Evolutionary conservation across 2,329 filamentous ascomycete genomes (phyloP), one percentile per base, ranked within the genome.

Genomic region (Ceratocystis harringtonii): DNA sequence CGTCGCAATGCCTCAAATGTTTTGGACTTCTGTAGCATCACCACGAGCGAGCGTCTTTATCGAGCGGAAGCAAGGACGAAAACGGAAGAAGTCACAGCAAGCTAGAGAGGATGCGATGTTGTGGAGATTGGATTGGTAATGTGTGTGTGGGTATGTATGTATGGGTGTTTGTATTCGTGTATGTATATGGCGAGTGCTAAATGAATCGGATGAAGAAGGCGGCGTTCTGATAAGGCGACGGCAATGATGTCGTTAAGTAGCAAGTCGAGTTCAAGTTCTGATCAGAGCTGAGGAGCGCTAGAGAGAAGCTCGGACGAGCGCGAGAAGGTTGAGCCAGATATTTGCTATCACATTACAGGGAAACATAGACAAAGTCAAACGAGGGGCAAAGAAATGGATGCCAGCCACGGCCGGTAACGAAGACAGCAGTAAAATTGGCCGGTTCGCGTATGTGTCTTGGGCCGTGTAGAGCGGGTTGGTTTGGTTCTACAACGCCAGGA

Each of bases 1-100:
- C 52, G 52, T 63, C 61, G 61, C 61, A 63, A 22, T 30, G 61
- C 61, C 44, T 52, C 30, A 28, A 52, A 63, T 50, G 44, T 63
- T n/a, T 63, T 63, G 30, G 45, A 32, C 48, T 50, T 63, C 52
- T 63, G 28, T 19, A 50, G 61, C 61, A 63, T 63, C 44, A 63
- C 61, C 61, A 50, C 48, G 10, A 52, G 61, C 30, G 36, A 41
- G 10, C 36, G 10, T 41, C 36, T 44, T 30, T 48, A 19, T 50
- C 22, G 5, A n/a, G 17, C 22, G n/a, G 6, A 50, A 50, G n/a
- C 45, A 50, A 50, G 10, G n/a, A 50, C n/a, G n/a, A 50, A 12
- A n/a, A n/a, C 22, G 60, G 10, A 3, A 62, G 12, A 43, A 25
- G 43, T 25, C 4, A 62, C 22, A 36, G 36, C 60, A 62, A 22